Evolutionary conservation across 495 filamentous ascomycete species (phyloP).

Genomic region (Talaromyces trachyspermus): DNA sequence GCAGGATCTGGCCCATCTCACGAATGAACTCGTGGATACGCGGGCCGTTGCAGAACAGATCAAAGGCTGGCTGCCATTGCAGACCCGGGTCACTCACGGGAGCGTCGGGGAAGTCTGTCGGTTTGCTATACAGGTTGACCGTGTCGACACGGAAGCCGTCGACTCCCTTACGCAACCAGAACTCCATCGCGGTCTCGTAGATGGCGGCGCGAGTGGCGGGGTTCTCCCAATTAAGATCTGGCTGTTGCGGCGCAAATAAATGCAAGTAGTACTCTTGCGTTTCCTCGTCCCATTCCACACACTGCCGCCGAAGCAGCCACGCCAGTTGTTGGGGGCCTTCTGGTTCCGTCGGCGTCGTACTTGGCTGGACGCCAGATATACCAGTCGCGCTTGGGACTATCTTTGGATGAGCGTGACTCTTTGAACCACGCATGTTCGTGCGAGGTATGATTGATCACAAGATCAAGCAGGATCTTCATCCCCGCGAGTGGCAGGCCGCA

Average conservation of each 20-base stretch:
- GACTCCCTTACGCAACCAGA: conserved; percentile 47
- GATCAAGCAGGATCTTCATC: conserved; percentile 49
- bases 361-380: conserved; percentile 51
- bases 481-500: conserved; percentile 37
- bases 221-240: conserved; percentile 53
- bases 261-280: conserved; percentile 49
- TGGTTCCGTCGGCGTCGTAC: conserved; percentile 41
- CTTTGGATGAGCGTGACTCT: conserved; percentile 39
- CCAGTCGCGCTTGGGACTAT: conserved; percentile 48
- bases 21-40: conserved; percentile 47
- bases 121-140: conserved; percentile 48
- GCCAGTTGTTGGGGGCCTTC: conserved; percentile 56
- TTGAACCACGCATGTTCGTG: conserved; percentile 52
- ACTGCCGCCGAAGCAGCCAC: conserved; percentile 43
- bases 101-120: conserved; percentile 35
- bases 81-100: conserved; percentile 25
- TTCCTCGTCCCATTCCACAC: conserved; percentile 46
- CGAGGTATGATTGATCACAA: conserved; percentile 55
- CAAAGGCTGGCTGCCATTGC: conserved; percentile 36
- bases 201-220: conserved; percentile 38
- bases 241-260: conserved; percentile 44
- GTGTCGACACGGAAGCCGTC: conserved; percentile 52
- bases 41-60: conserved; percentile 49
- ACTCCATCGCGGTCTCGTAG: conserved; percentile 39
- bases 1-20: conserved; percentile 38